A percentile compares a stretch with the other conserved stretches of the same genome.
These are phyloP conservation scores for Coelastrella sp. DNA, from an alignment of 139 green algal species.

Conservation along the genomic window DNA sequence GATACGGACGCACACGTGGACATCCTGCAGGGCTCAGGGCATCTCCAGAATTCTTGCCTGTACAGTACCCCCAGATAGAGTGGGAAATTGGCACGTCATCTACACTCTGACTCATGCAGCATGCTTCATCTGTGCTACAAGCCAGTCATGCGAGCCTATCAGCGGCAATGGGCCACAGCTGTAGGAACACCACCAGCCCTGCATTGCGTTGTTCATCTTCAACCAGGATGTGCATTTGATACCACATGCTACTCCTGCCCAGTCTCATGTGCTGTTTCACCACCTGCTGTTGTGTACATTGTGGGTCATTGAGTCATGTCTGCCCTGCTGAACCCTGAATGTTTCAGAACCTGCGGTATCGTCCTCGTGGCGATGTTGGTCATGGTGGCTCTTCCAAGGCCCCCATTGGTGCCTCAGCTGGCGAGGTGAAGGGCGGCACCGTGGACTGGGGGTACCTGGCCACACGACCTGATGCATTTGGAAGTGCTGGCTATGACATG, in stretches of 20 bases:
- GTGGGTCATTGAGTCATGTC: neutral
- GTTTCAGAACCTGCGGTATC: conserved; percentile 48
- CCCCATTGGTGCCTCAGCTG: conserved; percentile 48
- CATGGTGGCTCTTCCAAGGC: neutral
- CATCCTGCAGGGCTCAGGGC: neutral
- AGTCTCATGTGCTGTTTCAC: conserved; percentile 44
- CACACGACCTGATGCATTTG: conserved; percentile 50
- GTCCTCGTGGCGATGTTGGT: conserved; percentile 47
- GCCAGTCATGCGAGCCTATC: too few species aligned
- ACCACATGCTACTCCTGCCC: too few species aligned
- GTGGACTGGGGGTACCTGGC: conserved; percentile 68
- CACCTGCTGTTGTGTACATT: neutral
- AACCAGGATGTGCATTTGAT: too few species aligned
- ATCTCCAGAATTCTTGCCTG: too few species aligned
- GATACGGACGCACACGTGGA: neutral
- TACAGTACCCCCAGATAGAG: too few species aligned
- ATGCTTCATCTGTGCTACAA: too few species aligned
- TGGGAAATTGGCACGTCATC: too few species aligned
- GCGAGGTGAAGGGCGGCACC: conserved; percentile 57
- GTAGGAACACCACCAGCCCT: too few species aligned
- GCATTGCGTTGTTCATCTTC: too few species aligned
- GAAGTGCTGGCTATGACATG: conserved; percentile 53
- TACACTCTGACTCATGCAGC: too few species aligned
- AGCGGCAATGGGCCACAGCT: too few species aligned
- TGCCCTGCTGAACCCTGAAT: neutral